phyloP scores from a whole-genome alignment of 805 yeast genomes.

The Schwanniomyces sp. region DNA sequence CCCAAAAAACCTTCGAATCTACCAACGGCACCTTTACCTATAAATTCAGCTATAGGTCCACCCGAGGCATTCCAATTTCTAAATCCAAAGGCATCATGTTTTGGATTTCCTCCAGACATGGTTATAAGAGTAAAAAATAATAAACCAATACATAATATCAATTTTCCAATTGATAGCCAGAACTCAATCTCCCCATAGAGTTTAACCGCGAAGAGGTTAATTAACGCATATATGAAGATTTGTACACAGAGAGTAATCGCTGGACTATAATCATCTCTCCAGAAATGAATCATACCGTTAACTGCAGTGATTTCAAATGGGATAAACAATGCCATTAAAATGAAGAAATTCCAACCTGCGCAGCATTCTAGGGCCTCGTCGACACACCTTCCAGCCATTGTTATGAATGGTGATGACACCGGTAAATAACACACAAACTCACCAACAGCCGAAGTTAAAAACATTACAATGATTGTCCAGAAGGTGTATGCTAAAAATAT shows the following conservation, averaged over 20 bases:
- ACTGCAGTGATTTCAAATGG: conserved; percentile 22
- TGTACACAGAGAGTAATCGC: conserved; percentile 47
- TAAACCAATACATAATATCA: conserved; percentile 15
- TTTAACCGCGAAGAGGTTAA: conserved; percentile 16
- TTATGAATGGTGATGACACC: conserved; percentile 13
- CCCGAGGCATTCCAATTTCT: conserved; percentile 22
- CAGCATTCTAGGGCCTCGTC: conserved; percentile 14
- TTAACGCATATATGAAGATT: conserved; percentile 17
- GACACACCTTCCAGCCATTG: conserved; percentile 3
- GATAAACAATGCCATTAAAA: conserved; percentile 15
- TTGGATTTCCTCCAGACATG: conserved; percentile 20
- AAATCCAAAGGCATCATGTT: conserved; percentile 20
- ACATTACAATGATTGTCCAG: conserved; percentile 16
- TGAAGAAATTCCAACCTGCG: conserved; percentile 17
- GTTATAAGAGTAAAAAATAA: conserved; percentile 18
- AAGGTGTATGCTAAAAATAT: conserved; percentile 38
- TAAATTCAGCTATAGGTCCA: conserved; percentile 15
- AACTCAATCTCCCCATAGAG: conserved; percentile 23
- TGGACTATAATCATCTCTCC: conserved; percentile 27
- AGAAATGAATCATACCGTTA: conserved; percentile 17
- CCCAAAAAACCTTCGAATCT: neutral
- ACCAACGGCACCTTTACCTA: conserved; percentile 27
- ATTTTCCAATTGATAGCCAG: conserved; percentile 17
- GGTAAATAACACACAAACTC: conserved; percentile 18
- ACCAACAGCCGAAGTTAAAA: conserved; percentile 11